Evolutionary conservation across 495 filamentous ascomycete genomes (phyloP), one percentile per base, ranked within the genome.

Genomic region (Penicillium angulare): DNA sequence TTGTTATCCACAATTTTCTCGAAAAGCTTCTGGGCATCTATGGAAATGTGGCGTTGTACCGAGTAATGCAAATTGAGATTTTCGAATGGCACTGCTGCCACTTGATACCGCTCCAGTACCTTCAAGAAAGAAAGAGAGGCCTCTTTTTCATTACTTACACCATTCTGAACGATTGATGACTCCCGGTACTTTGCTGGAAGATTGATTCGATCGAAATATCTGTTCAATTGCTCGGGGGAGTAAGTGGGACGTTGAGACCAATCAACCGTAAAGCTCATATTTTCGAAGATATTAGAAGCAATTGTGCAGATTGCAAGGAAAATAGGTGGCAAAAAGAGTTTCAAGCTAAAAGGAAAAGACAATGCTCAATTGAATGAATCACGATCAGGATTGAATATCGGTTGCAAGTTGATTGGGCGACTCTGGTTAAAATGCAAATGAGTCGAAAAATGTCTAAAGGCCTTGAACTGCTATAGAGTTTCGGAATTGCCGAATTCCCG

Each of bases 61-160:
- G 54, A 87, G 62, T 81, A 81, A 55, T 81, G 79, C 12, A 80
- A 55, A 20, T 55, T 55, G 22, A 78, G 49, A 56, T 85, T 87
- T 55, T 87, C 86, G 47, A 87, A 90, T 3, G 86, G 86, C 7
- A 88, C 72, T n/a, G 63, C 59, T 0, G 77, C 70, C 22, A 86
- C 61, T 24, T 83, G 80, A 39, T 76, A 48, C 1, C 57, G 50
- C 29, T 58, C 45, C 20, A 68, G 45, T 22, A 13, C 40, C 12
- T 33, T 22, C 41, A 66, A 36, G 7, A 55, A 50, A 8, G 21
- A 9, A 29, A 58, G 41, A 0, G 35, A 48, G 9, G 16, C 7
- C 21, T 53, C 49, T n/a, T 56, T 50, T 7, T 42, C 35, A 24
- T 7, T 23, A 5, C 31, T n/a, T 12, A 39, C 21, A 24, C 13